Base-by-base conservation (phyloP, 208 protist species). In the Crithidia expoeki region DNA sequence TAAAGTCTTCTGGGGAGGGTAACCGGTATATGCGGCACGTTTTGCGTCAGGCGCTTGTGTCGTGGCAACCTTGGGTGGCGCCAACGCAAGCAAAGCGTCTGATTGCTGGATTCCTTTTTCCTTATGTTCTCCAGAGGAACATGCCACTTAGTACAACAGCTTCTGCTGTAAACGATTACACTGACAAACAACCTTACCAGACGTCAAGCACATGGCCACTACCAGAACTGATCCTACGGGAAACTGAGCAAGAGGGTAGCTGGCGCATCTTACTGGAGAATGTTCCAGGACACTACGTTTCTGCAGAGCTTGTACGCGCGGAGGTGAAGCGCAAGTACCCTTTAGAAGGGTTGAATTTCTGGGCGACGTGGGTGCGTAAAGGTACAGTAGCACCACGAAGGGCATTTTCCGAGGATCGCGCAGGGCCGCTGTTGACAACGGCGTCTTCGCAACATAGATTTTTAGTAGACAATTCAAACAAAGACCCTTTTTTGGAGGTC, bases 1-100 rank as follows among this genome's bases (percentile, higher is more conserved):
- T 4, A 21, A 25, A 4, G 3, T 12, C 6, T 12, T 6, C 51
- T 2, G 19, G 0, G 5, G 47, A 25, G 2, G 23, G n/a, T 11
- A 27, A 51, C 28, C 47, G 32, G 27, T 60, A 66, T 44, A 27
- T 67, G 42, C 63, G 36, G 27, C 55, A 49, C 0, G 9, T 70
- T 21, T 14, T 76, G 36, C 34, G 56, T 5, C 6, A 71, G 30
- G 49, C 46, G 28, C 36, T 27, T 38, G 71, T 76, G 3, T 59
- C 71, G 30, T 76, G 61, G 71, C 62, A 66, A 42, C 71, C 63
- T 46, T 70, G 71, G 71, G 44, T 76, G 12, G 44, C 36, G 11
- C 1, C 42, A 0, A 25, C 44, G 0, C 63, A 66, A 19, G 50
- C 25, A 19, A 30, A 50, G 23, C 46, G 63, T 10, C 53, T 57